Evolutionary conservation across 345 rosid species (phyloP).

Genomic region (Heritiera littoralis): DNA sequence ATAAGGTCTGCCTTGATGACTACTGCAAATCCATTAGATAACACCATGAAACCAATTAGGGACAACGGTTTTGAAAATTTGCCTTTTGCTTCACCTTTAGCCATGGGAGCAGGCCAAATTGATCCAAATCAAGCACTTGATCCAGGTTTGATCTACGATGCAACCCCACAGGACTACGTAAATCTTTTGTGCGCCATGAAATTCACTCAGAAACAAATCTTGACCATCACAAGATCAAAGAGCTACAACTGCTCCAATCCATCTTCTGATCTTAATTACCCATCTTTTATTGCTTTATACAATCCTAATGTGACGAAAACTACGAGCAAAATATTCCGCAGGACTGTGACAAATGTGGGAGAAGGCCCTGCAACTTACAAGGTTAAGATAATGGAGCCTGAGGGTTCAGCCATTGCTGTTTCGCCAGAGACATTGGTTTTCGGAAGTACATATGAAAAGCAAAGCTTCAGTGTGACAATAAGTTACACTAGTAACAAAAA

Average conservation of each 20-base stretch:
- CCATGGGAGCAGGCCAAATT: conserved; percentile 41
- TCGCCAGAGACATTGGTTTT: conserved; percentile 34
- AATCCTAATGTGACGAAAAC: conserved; percentile 15
- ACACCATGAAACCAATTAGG: conserved; percentile 36
- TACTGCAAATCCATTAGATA: conserved; percentile 43
- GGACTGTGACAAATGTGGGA: conserved; percentile 46
- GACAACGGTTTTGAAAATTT: conserved; percentile 23
- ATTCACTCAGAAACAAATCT: conserved; percentile 40
- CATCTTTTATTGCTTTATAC: conserved; percentile 42
- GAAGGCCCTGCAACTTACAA: conserved; percentile 34
- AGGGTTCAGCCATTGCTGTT: conserved; percentile 27
- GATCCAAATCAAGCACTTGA: conserved; percentile 45
- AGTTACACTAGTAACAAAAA: conserved; percentile 1
- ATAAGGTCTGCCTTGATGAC: conserved; percentile 52
- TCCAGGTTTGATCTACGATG: conserved; percentile 51
- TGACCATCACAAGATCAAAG: conserved; percentile 41
- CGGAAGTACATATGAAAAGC: conserved; percentile 28
- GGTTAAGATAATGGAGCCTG: conserved; percentile 25
- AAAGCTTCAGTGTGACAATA: conserved; percentile 27
- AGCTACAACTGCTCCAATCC: conserved; percentile 32
- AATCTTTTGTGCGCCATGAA: conserved; percentile 42
- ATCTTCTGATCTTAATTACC: conserved; percentile 44
- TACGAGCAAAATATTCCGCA: conserved; percentile 16
- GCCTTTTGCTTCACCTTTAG: conserved; percentile 39
- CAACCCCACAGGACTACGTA: conserved; percentile 44